A percentile compares a stretch with the other conserved stretches of the same genome.
Evolutionary conservation across 2,329 filamentous ascomycete species (phyloP).

Genomic region (Botrytis squamosa): DNA sequence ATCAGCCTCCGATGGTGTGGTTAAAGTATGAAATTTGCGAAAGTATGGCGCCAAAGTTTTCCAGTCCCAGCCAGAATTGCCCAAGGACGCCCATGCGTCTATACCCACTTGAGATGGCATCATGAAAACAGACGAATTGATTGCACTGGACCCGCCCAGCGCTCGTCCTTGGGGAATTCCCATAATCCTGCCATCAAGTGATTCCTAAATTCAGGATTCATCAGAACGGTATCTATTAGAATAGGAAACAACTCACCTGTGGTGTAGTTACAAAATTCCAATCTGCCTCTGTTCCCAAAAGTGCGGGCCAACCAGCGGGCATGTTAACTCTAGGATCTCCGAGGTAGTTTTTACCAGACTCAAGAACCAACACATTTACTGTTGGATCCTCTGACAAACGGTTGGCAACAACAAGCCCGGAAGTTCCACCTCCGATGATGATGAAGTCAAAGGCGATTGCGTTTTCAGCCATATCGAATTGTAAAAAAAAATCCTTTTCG

Average conservation of each 20-base stretch:
- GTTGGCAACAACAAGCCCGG: constrained; percentile 38
- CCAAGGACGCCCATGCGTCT: constrained; percentile 30
- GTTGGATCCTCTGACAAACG: constrained; percentile 42
- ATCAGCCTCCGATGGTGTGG: too few species aligned
- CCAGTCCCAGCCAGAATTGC: constrained; percentile 42
- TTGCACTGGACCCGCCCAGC: constrained; percentile 41
- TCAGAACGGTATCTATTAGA: not conserved
- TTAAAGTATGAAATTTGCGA: constrained; percentile 33
- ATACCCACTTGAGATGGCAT: constrained; percentile 36
- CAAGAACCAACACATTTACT: constrained; percentile 43
- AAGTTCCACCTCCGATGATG: not conserved
- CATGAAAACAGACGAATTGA: constrained; percentile 40
- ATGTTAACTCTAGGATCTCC: constrained; percentile 41
- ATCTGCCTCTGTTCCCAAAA: constrained; percentile 14
- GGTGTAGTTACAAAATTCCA: constrained; percentile 18
- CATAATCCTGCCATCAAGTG: not conserved
- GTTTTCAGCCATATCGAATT: too few species aligned
- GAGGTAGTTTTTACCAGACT: constrained; percentile 42
- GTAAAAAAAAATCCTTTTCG: too few species aligned
- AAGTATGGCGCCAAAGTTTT: constrained; percentile 44
- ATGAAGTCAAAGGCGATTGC: not conserved
- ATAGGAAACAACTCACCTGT: not conserved
- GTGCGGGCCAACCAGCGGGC: constrained; percentile 25
- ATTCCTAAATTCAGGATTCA: not conserved
- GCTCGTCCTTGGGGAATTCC: constrained; percentile 35